Base-by-base conservation (phyloP, 768 basidiomycete species). In the Leccinum aurantiacum region DNA sequence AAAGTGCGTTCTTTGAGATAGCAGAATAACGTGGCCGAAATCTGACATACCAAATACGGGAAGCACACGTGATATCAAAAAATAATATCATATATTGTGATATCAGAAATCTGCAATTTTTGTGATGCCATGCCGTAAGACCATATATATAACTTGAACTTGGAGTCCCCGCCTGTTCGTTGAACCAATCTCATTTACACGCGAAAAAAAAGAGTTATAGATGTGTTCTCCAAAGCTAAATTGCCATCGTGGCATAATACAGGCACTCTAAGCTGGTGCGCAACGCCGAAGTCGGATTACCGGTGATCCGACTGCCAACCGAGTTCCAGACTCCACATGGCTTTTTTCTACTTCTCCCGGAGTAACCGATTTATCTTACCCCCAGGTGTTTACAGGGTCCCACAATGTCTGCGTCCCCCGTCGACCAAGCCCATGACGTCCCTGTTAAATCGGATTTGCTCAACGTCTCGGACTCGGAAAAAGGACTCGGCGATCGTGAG, bases 371-470 rank as follows among this genome's bases (percentile, higher is more conserved):
- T 46, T 19, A 6, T 46, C 44, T 46, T 46, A 10, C 10, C 15
- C 15, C 0, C 44, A 19, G 17, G 44, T 46, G 19, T 46, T 13
- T 46, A 13, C 44, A 22, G 19, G 19, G 19, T 22, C 19, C 19
- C 44, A 46, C 44, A 58, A 65, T 62, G 64, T 62, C 60, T 37
- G 22, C 46, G 17, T 33, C 37, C 13, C 15, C n/a, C 17, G 15
- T 53, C 46, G 60, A 60, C 17, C 31, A 46, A 44, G 15, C 24
- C 33, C 47, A 35, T 13, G 10, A 38, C 24, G 49, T 46, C 19
- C 19, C 33, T 37, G 10, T 33, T 37, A 22, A 56, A 24, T 35
- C 53, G 10, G 50, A 57, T 17, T 17, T 57, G 4, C 27, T 24
- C 29, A 27, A 22, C 2, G 29, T 11, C 19, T 22, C 44, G 19